Percentiles rank a stretch among this genome's conserved stretches.
Conservation (phyloP, 768 basidiomycete genomes). For the Boletus eberwhitei region DNA sequence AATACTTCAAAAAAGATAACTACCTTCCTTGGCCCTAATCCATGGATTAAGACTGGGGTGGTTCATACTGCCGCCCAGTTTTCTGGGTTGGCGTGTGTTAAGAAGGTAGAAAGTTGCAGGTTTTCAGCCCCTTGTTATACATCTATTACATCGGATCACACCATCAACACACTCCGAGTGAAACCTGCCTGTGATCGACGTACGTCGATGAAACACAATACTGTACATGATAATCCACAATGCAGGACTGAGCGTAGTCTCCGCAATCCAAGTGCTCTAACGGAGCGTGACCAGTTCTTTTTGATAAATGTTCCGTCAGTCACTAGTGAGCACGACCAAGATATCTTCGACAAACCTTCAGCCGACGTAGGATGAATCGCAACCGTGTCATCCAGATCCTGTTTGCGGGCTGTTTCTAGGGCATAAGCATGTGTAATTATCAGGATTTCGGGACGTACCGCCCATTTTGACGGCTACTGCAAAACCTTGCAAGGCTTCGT, state of each 20-base stretch:
- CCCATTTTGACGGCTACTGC: conserved; percentile 98
- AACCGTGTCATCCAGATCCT: conserved; percentile 82
- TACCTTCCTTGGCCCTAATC: too few relatives aligned
- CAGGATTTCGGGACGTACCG: conserved; percentile 33
- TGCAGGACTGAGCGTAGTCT: background rate
- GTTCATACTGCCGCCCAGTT: background rate
- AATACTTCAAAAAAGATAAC: background rate
- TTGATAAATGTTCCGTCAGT: conserved; percentile 14
- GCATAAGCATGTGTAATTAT: conserved; percentile 3
- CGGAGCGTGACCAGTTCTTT: conserved; percentile 59
- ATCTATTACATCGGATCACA: background rate
- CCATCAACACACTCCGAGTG: background rate
- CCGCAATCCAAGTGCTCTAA: conserved; percentile 19
- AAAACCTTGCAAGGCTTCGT: conserved; percentile 95
- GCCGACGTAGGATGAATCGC: conserved; percentile 90
- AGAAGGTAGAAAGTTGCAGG: background rate
- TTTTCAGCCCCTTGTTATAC: background rate
- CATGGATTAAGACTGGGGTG: too few relatives aligned
- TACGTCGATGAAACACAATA: background rate
- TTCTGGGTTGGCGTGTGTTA: background rate
- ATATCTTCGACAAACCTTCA: conserved; percentile 55
- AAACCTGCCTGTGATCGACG: background rate
- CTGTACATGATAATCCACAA: background rate
- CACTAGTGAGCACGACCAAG: background rate
- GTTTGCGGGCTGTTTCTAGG: conserved; percentile 55